Conservation (phyloP, 192 early-diverging fungal species). For the Coemansia sp. region DNA sequence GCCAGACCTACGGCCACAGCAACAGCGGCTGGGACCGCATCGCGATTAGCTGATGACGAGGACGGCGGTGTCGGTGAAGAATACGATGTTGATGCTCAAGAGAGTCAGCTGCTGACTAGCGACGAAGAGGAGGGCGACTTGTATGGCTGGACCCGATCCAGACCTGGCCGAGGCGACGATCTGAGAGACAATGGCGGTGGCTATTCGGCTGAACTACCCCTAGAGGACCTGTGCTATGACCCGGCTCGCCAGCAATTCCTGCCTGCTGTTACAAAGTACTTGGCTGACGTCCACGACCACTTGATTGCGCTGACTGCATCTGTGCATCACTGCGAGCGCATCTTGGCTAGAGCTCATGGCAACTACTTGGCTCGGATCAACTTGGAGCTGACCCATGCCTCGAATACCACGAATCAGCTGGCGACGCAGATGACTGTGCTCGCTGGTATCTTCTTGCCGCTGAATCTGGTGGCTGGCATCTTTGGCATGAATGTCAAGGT, state of each 20-base stretch:
- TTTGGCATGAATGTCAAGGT: slow-evolving; percentile 64
- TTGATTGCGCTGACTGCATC: slow-evolving; percentile 68
- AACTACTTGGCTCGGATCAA: slow-evolving; percentile 74
- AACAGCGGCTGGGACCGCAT: background rate
- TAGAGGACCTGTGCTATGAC: background rate
- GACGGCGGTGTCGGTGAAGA: slow-evolving; percentile 3
- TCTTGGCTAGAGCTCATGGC: slow-evolving; percentile 68
- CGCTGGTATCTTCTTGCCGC: slow-evolving; percentile 84
- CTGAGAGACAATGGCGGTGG: slow-evolving; percentile 41
- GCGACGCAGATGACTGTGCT: slow-evolving; percentile 84
- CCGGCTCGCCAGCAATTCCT: slow-evolving; percentile 16
- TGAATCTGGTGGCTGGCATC: slow-evolving; percentile 84
- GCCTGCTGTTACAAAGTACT: slow-evolving; percentile 66
- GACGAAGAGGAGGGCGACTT: slow-evolving; percentile 55
- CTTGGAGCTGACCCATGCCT: slow-evolving; percentile 66
- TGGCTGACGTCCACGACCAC: slow-evolving; percentile 82
- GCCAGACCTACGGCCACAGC: background rate
- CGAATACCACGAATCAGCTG: slow-evolving; percentile 79
- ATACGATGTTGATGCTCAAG: slow-evolving; percentile 16
- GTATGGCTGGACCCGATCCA: slow-evolving; percentile 33
- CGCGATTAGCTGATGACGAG: background rate
- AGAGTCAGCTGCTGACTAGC: slow-evolving; percentile 55
- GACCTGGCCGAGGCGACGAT: slow-evolving; percentile 29
- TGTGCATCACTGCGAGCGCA: slow-evolving; percentile 69
- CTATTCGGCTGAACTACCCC: slow-evolving; percentile 2